Evolutionary conservation across 768 basidiomycete genomes (phyloP), one percentile per base, ranked within the genome.

Genomic region (Phaeotremella skinneri): DNA sequence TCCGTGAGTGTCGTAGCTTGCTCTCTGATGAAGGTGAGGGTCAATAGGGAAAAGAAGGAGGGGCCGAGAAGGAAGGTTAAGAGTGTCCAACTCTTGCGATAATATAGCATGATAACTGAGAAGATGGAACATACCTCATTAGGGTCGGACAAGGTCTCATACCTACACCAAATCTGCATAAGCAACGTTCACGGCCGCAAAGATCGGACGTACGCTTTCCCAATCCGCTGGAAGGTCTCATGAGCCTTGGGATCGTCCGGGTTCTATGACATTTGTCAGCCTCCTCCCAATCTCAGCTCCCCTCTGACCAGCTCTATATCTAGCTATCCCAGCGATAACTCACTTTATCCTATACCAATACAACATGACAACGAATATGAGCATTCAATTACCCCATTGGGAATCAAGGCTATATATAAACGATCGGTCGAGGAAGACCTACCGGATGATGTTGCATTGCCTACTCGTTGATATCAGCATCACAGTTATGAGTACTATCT

Each of bases 151-250:
- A 74, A 59, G 0, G 66, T 68, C 47, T 74, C 73, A 42, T 74
- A 74, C 11, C 62, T 64, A n/a, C 23, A 17, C 6, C 6, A n/a
- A n/a, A n/a, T n/a, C n/a, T n/a, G n/a, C n/a, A n/a, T n/a, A n/a
- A n/a, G n/a, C n/a, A n/a, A n/a, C n/a, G n/a, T n/a, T n/a, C n/a
- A n/a, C n/a, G n/a, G n/a, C n/a, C n/a, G n/a, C n/a, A n/a, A n/a
- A n/a, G n/a, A n/a, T n/a, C n/a, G 17, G 31, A 27, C 66, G 43
- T 49, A 92, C 87, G 91, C 91, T 20, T 90, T 86, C 42, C 84
- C 87, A 79, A 93, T 86, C 71, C 89, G 88, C 76, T 94, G 91
- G 67, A 94, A 94, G 60, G 85, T 88, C 63, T 85, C 82, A 59
- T 83, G 83, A 20, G 91, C 91, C 67, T 84, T 80, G 31, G 91